Conservation (phyloP, 1,139 yeast genomes). For the Arxiozyma heterogenica region DNA sequence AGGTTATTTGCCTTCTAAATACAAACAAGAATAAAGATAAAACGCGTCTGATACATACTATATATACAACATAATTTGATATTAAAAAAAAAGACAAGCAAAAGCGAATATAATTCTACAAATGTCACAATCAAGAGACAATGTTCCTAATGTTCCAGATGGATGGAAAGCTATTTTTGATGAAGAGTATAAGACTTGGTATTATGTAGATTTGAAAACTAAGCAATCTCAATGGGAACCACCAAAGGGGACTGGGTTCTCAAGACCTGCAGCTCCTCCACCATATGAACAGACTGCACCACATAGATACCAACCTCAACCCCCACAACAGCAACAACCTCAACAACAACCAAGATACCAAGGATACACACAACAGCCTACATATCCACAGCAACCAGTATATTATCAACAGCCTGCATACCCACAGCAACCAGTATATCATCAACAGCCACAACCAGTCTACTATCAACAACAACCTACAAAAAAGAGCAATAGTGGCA, state of each 20-base stretch:
- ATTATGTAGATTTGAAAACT: constrained; percentile 62
- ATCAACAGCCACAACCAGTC: constrained; percentile 15
- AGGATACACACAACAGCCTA: constrained; percentile 8
- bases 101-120: neutral
- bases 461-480: constrained; percentile 19
- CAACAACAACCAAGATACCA: constrained; percentile 12
- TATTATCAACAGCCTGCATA: constrained; percentile 34
- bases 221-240: constrained; percentile 87
- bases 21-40: too few species aligned
- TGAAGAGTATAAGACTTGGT: constrained; percentile 67
- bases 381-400: constrained; percentile 12
- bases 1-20: too few species aligned
- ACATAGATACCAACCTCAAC: constrained; percentile 3
- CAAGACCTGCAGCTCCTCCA: constrained; percentile 17
- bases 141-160: constrained; percentile 49
- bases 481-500: constrained; percentile 28
- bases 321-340: constrained; percentile 5
- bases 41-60: too few species aligned
- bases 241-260: constrained; percentile 52
- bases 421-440: constrained; percentile 4
- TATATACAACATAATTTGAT: too few species aligned
- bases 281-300: constrained; percentile 14
- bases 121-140: constrained; percentile 51
- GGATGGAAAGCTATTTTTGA: constrained; percentile 92
- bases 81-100: too few species aligned